A percentile compares a stretch with the other conserved stretches of the same genome.
Evolutionary conservation across 495 filamentous ascomycete species (phyloP).

Genomic region (Aspergillus olivimuriae): DNA sequence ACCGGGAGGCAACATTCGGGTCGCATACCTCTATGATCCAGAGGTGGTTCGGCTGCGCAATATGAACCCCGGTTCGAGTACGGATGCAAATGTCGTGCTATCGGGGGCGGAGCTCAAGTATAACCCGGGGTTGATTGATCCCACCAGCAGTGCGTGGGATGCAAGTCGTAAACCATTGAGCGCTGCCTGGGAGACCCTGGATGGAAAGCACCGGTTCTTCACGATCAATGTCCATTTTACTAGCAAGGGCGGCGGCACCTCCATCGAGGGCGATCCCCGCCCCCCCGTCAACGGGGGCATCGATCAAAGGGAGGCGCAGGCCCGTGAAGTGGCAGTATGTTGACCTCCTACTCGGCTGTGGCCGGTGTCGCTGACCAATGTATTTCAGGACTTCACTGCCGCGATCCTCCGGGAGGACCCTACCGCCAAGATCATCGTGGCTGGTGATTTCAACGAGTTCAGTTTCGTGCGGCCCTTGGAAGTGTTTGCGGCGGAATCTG

Average conservation of each 20-base stretch:
- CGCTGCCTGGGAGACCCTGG: conserved; percentile 47
- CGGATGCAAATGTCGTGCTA: conserved; percentile 41
- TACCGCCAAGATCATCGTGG: conserved; percentile 38
- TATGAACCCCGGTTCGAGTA: conserved; percentile 36
- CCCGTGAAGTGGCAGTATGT: conserved; percentile 40
- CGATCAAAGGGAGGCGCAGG: conserved; percentile 39
- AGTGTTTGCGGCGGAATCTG: conserved; percentile 32
- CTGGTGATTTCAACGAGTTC: conserved; percentile 63
- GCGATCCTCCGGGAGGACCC: conserved; percentile 37
- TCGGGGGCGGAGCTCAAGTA: conserved; percentile 42
- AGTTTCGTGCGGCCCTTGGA: conserved; percentile 45
- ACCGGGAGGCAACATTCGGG: conserved; percentile 60
- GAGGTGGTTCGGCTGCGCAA: conserved; percentile 41
- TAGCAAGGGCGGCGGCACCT: conserved; percentile 50
- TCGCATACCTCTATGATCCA: conserved; percentile 54
- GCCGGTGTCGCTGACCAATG: not conserved
- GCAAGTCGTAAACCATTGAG: conserved; percentile 51
- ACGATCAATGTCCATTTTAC: conserved; percentile 56
- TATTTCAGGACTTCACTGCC: conserved; percentile 24
- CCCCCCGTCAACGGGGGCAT: conserved; percentile 57
- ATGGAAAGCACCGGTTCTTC: conserved; percentile 40
- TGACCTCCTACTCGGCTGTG: not conserved
- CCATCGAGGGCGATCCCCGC: conserved; percentile 48
- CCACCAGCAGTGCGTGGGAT: conserved; percentile 44
- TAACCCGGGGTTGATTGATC: conserved; percentile 57